A percentile compares a stretch with the other conserved stretches of the same genome.
Conservation (phyloP, 2,329 filamentous ascomycete genomes). For the Epichloe sylvatica region DNA sequence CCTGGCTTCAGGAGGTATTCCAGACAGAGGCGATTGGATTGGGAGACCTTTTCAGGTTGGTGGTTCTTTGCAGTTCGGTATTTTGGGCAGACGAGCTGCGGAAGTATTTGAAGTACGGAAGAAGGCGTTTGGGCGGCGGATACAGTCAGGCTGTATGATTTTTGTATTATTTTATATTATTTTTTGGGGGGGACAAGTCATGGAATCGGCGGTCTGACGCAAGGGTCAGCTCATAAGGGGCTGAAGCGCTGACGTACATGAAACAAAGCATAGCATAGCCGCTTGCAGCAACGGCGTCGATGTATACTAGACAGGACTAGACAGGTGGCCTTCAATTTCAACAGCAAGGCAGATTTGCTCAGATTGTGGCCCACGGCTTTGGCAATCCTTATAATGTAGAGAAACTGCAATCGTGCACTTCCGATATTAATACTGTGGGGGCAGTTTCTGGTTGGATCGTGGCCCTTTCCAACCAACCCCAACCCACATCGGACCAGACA, state of each 20-base stretch:
- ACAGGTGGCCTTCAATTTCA: not conserved
- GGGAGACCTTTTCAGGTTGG: conserved; percentile 57
- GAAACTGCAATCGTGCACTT: too few relatives aligned
- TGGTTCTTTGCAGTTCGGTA: conserved; percentile 70
- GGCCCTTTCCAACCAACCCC: not conserved
- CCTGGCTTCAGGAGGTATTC: conserved; percentile 85
- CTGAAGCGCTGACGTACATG: not conserved
- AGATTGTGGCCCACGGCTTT: too few relatives aligned
- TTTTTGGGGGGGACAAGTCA: not conserved
- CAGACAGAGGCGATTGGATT: conserved; percentile 78
- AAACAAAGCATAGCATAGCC: not conserved
- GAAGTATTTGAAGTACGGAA: conserved; percentile 59
- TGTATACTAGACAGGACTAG: not conserved
- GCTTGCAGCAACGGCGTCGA: not conserved
- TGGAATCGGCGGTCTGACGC: not conserved
- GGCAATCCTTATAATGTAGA: too few relatives aligned
- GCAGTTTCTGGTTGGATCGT: not conserved
- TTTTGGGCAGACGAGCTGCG: conserved; percentile 90
- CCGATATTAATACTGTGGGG: too few relatives aligned
- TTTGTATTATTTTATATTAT: too few relatives aligned
- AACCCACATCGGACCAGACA: not conserved
- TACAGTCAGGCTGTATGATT: conserved; percentile 52
- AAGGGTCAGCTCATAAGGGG: not conserved
- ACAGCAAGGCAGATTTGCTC: not conserved
- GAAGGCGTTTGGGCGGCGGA: conserved; percentile 40